A percentile compares a stretch with the other conserved stretches of the same genome.
Evolutionary conservation across 306 rosid species (phyloP).

Genomic region (Potentilla sterilis): DNA sequence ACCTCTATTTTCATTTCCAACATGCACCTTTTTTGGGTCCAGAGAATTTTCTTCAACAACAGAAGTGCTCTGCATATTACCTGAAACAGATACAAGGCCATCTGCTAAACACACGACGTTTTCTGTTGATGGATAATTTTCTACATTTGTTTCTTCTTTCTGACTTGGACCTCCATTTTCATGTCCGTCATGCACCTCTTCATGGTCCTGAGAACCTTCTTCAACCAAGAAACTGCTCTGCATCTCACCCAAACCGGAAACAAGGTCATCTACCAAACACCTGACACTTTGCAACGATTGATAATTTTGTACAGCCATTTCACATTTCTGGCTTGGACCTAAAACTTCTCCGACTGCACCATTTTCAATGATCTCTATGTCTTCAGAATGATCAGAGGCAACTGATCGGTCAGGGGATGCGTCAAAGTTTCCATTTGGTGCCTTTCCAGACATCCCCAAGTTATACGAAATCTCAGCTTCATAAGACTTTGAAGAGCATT

Average conservation of each 20-base stretch:
- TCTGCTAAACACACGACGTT: background rate
- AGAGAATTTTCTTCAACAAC: conserved; percentile 25
- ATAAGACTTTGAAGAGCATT: conserved; percentile 39
- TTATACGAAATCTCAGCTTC: conserved; percentile 35
- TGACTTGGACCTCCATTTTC: conserved; percentile 12
- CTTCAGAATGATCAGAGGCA: conserved; percentile 46
- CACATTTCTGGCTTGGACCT: conserved; percentile 38
- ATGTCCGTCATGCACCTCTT: conserved; percentile 12
- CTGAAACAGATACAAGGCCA: background rate
- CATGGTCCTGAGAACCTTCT: conserved; percentile 34
- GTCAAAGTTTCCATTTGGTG: conserved; percentile 25
- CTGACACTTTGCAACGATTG: conserved; percentile 26
- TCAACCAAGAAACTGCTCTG: conserved; percentile 16
- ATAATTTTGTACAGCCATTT: conserved; percentile 24
- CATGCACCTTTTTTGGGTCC: conserved; percentile 16
- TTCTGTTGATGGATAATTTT: background rate
- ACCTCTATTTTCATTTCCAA: conserved; percentile 26
- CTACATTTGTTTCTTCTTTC: background rate
- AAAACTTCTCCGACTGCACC: conserved; percentile 35
- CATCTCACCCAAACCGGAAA: conserved; percentile 29
- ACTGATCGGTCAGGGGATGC: conserved; percentile 35
- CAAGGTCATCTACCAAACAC: conserved; percentile 22
- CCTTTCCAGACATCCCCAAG: conserved; percentile 40
- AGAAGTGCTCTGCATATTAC: conserved; percentile 15
- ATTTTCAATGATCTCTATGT: conserved; percentile 41